phyloP scores from a whole-genome alignment of 768 basidiomycete genomes.

The Hygrophoropsis aurantiaca region DNA sequence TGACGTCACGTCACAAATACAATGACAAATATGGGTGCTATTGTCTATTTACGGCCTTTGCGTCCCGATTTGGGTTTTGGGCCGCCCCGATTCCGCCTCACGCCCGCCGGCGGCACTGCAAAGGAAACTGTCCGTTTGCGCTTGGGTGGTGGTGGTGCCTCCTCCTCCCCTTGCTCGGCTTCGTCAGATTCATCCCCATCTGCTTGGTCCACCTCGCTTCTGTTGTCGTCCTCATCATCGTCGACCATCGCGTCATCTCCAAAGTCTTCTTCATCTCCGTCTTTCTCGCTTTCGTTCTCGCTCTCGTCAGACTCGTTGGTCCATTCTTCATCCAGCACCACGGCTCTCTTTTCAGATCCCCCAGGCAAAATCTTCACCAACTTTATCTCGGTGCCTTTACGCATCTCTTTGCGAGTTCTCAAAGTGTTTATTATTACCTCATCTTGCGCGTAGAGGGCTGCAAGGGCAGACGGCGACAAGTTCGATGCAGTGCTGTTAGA shows the following conservation, averaged over 20 bases:
- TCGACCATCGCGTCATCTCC: constrained; percentile 39
- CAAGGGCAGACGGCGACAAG: constrained; percentile 15
- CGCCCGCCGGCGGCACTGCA: constrained; percentile 22
- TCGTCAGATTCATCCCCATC: constrained; percentile 34
- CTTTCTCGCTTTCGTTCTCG: constrained; percentile 26
- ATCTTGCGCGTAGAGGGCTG: constrained; percentile 46
- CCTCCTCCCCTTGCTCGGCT: constrained; percentile 43
- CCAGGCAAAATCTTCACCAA: constrained; percentile 54
- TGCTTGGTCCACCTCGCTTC: constrained; percentile 34
- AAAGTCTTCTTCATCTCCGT: constrained; percentile 39
- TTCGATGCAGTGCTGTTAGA: constrained; percentile 20
- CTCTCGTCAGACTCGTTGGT: constrained; percentile 31
- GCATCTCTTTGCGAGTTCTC: constrained; percentile 63
- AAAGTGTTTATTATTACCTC: constrained; percentile 47
- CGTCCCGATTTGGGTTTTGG: constrained; percentile 8
- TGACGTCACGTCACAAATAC: constrained; percentile 3
- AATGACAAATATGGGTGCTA: background rate
- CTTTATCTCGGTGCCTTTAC: constrained; percentile 49
- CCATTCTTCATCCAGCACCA: constrained; percentile 40
- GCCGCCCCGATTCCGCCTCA: constrained; percentile 11
- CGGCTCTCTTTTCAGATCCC: constrained; percentile 38
- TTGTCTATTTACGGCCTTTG: constrained; percentile 2
- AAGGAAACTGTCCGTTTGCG: constrained; percentile 55
- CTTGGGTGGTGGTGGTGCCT: constrained; percentile 38
- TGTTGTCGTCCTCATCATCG: constrained; percentile 30